A percentile compares a stretch with the other conserved stretches of the same genome.
phyloP scores from a whole-genome alignment of 2,329 filamentous ascomycete genomes.

The Xylaria sp. region DNA sequence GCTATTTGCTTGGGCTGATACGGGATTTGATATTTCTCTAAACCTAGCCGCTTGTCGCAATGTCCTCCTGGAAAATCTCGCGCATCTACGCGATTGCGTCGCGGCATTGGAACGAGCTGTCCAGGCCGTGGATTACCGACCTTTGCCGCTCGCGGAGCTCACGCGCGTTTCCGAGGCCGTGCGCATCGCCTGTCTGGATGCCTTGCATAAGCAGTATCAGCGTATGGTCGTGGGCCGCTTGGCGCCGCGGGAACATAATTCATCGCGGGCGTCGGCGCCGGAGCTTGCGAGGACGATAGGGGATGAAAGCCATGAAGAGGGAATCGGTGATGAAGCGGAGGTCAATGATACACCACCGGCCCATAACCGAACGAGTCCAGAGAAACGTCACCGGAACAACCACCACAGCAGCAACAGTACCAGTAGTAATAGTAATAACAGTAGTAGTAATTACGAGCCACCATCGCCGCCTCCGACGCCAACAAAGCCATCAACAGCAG shows the following conservation, averaged over 20 bases:
- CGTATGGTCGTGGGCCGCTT: conserved; percentile 50
- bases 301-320: neutral
- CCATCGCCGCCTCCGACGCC: conserved; percentile 51
- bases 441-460: conserved; percentile 44
- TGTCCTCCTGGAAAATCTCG: conserved; percentile 46
- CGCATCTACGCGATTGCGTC: conserved; percentile 48
- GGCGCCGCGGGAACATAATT: conserved; percentile 43
- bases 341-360: neutral
- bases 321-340: neutral
- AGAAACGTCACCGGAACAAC: neutral
- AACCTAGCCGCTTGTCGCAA: conserved; percentile 47
- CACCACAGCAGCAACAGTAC: neutral
- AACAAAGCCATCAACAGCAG: conserved; percentile 18
- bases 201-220: conserved; percentile 52
- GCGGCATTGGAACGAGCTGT: conserved; percentile 45
- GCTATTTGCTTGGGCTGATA: conserved; percentile 12
- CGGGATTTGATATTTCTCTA: neutral
- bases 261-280: conserved; percentile 7
- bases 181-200: conserved; percentile 48
- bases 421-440: conserved; percentile 29
- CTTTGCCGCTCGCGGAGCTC: conserved; percentile 51
- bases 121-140: conserved; percentile 34
- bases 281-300: neutral
- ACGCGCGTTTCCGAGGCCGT: conserved; percentile 52
- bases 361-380: neutral